Conservation (phyloP, 768 basidiomycete species). For the Tricholoma hemisulphureum region DNA sequence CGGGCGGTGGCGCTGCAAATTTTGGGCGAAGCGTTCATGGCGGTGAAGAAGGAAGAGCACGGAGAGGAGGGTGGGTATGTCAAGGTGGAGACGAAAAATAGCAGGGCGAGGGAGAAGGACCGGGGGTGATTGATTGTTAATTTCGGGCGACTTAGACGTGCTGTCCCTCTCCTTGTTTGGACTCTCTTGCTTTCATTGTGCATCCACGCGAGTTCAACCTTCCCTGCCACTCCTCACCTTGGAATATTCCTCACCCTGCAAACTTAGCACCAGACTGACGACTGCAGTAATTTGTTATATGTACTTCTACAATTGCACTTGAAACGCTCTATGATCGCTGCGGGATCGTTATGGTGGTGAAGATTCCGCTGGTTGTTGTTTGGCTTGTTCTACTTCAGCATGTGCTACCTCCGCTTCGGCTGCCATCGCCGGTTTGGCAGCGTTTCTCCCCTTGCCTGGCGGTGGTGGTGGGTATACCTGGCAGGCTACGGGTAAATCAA, state of each 20-base stretch:
- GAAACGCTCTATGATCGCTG: background rate
- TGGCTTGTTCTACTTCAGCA: conserved; percentile 12
- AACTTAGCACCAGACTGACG: background rate
- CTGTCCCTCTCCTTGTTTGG: background rate
- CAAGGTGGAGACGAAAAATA: conserved; percentile 71
- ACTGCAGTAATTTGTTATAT: background rate
- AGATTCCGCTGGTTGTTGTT: conserved; percentile 7
- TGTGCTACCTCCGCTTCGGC: conserved; percentile 1
- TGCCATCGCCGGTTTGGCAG: conserved; percentile 21
- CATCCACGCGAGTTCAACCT: no score
- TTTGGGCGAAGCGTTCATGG: conserved; percentile 75
- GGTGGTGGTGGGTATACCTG: conserved; percentile 81
- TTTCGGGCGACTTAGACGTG: background rate
- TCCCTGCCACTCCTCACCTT: no score
- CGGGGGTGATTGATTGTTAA: background rate
- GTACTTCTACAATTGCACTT: background rate
- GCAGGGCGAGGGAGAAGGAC: conserved; percentile 41
- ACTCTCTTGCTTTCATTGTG: background rate
- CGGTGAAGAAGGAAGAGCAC: conserved; percentile 61
- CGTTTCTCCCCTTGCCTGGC: conserved; percentile 72
- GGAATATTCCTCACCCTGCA: background rate
- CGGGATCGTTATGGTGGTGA: background rate
- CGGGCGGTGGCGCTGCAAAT: conserved; percentile 83
- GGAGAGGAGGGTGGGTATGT: conserved; percentile 79
- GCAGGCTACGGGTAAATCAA: background rate